Percentiles rank a stretch among this genome's conserved stretches.
Conservation (phyloP, 129 eudicot species). For the carrot (Daucus carota) region DH1_v3.0 NC_030389.2:38158001-38158500, state of each 20-base stretch:
- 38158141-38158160: conserved; percentile 21
- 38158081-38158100: conserved; percentile 27
- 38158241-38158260: neutral
- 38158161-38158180: conserved; percentile 32
- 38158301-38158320: neutral
- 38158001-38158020: conserved; percentile 44
- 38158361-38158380: too few relatives aligned
- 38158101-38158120: conserved; percentile 32
- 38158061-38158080: conserved; percentile 58
- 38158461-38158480: neutral
- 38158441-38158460: neutral
- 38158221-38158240: neutral
- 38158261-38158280: neutral
- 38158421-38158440: neutral
- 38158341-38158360: neutral
- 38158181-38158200: neutral
- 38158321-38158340: neutral
- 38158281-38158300: neutral
- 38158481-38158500: neutral
- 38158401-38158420: too few relatives aligned
- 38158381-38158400: too few relatives aligned
- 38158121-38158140: conserved; percentile 17
- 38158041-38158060: conserved; percentile 62
- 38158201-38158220: neutral
- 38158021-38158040: conserved; percentile 32